Evolutionary conservation across 2,329 filamentous ascomycete species (phyloP), one percentile per base, ranked within the genome.

Genomic region (Aspergillus tubingensis): DNA sequence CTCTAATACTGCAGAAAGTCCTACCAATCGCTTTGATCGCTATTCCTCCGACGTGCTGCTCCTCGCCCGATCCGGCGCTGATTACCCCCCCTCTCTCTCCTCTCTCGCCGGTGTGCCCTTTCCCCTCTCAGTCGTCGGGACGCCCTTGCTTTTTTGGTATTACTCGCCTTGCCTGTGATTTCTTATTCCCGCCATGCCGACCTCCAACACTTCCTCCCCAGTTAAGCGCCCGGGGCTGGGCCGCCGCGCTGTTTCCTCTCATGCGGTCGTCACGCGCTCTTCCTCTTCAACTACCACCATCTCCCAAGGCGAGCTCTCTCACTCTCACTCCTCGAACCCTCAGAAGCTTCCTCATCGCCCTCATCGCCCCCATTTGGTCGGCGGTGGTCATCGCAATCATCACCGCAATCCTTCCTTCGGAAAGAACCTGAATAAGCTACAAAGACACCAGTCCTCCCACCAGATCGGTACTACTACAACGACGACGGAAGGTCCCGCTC

Each of bases 371-470:
- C 79, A 81, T 71, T 70, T 79, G 38, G 79, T 80, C 47, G 78
- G 70, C 49, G 72, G 73, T 48, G 71, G 70, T 69, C 27, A 30
- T 30, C 76, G 76, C 54, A 68, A 69, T 53, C 78, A 80, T 49
- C 71, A 76, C 67, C 76, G 75, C 52, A 68, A 71, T 51, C 77
- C 79, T 10, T 81, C 79, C 8, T 72, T 76, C 59, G 73, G 75
- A 32, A 80, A 80, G 67, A 78, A 78, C 55, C 67, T 80, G 51
- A 77, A 76, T 65, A 81, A 80, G 65, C 63, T 79, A 38, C 76
- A 78, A 57, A 72, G 74, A 54, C 62, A 66, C 51, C 54, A 55
- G 66, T 79, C 57, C 67, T 70, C 48, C 68, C 71, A 54, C 62
- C 70, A 50, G 67, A 74, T 65, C 73, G 78, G 74, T 57, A 64